These are phyloP conservation scores for Moelleriella libera DNA, from an alignment of 2,329 filamentous ascomycete species.

Conservation along the genomic window DNA sequence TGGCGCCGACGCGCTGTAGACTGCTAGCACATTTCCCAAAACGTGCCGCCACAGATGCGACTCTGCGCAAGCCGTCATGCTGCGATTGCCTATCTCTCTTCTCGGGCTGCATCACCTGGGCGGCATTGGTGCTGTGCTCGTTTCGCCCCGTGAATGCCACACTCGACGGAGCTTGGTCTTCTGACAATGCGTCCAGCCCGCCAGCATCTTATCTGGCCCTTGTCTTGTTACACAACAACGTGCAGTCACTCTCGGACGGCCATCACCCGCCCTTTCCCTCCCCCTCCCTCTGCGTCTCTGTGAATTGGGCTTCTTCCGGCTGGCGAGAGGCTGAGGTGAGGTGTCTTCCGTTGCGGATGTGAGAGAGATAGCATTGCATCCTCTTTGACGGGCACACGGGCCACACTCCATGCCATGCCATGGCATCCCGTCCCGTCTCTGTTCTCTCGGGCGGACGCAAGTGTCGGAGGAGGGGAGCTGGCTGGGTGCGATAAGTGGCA, in stretches of 20 bases:
- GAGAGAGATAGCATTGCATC: too few species aligned
- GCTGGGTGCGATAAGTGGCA: too few species aligned
- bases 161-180: background rate
- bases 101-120: background rate
- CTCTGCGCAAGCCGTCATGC: background rate
- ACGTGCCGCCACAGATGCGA: conserved; percentile 3
- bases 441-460: too few species aligned
- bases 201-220: background rate
- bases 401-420: too few species aligned
- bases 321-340: too few species aligned
- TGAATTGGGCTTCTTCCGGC: background rate
- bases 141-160: background rate
- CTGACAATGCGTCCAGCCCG: background rate
- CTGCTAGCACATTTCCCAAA: conserved; percentile 1
- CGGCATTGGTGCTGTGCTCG: background rate
- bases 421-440: too few species aligned
- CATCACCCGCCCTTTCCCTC: background rate
- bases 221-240: background rate
- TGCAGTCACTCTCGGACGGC: background rate
- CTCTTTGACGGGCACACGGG: too few species aligned
- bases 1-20: conserved; percentile 1
- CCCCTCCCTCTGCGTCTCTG: background rate
- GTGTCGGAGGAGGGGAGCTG: too few species aligned
- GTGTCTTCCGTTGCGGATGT: too few species aligned
- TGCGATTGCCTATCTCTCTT: background rate